Evolutionary conservation across 768 basidiomycete genomes (phyloP).

Genomic region (Mycena polygramma): DNA sequence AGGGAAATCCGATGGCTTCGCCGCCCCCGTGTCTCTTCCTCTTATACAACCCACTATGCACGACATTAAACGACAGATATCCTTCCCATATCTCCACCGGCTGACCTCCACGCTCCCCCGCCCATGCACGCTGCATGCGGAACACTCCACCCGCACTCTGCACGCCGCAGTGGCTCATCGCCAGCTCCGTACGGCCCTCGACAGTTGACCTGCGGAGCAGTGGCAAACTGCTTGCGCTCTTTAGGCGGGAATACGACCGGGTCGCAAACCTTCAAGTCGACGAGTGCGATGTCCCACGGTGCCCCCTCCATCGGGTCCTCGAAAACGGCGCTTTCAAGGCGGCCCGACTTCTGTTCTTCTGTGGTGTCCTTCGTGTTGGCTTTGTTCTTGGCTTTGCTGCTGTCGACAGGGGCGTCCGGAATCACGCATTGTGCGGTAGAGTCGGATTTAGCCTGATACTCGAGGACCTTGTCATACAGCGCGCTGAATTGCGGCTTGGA

Average conservation of each 20-base stretch:
- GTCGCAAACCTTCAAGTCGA: constrained; percentile 40
- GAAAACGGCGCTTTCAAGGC: constrained; percentile 42
- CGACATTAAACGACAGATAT: constrained; percentile 51
- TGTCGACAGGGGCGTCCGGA: background rate
- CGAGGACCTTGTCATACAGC: constrained; percentile 49
- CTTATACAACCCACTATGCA: constrained; percentile 48
- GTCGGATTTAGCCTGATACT: constrained; percentile 54
- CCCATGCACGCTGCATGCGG: constrained; percentile 53
- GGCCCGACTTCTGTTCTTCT: constrained; percentile 17
- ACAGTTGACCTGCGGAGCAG: constrained; percentile 39
- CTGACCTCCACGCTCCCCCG: constrained; percentile 23
- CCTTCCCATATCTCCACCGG: constrained; percentile 53
- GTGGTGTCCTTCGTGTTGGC: background rate
- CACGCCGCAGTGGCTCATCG: constrained; percentile 47
- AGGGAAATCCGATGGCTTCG: constrained; percentile 45
- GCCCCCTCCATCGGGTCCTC: constrained; percentile 51
- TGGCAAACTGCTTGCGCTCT: constrained; percentile 43
- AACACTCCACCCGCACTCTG: constrained; percentile 48
- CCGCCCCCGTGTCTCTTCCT: constrained; percentile 52
- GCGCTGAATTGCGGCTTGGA: constrained; percentile 43
- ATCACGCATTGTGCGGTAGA: constrained; percentile 50
- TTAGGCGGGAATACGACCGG: constrained; percentile 44
- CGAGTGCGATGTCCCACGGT: constrained; percentile 49
- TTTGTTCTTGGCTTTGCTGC: background rate
- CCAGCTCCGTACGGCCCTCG: constrained; percentile 41